Evolutionary conservation across 345 rosid genomes (phyloP), one percentile per base, ranked within the genome.

Genomic region (Brassica rapa): DNA sequence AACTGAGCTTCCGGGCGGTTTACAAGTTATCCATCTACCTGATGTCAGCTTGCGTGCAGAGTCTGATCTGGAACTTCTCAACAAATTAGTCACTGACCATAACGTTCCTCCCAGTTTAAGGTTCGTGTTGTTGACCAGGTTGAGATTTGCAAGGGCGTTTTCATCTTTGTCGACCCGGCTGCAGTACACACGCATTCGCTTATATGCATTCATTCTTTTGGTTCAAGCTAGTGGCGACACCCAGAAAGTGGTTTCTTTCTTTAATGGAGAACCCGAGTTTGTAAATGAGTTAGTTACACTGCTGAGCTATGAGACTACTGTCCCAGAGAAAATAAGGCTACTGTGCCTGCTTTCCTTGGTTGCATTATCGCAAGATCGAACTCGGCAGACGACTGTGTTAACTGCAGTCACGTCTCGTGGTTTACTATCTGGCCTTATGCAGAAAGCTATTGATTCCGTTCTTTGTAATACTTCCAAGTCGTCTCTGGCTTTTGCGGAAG

Each of bases 381-480:
- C 97, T 49, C 98, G 93, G 71, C 97, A 89, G 75, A 85, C 92
- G 15, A 71, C 89, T 73, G 94, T 91, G n/a, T 85, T 94, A 80
- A 87, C 92, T 77, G 89, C 98, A 72, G 94, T 94, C 55, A 88
- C 98, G 72, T 89, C 98, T 83, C 92, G 93, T 70, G 97, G 98
- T 69, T 89, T 94, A 72, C 86, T 94, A 43, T 89, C 97, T 77
- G 90, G 95, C 84, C 92, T 94, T 21, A 87, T 89, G 93, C 97
- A 89, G 87, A 92, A 92, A 86, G 89, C 91, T 41, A 89, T 94
- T 69, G 96, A 91, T 83, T 92, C 92, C 76, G 93, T 89, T 65
- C 77, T 89, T 14, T 78, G 82, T 80, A 88, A 86, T 70, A 76
- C 90, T 70, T 87, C 93, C 8, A 91, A 87, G 72, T 88, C 87